A percentile compares a stretch with the other conserved stretches of the same genome.
phyloP scores from a whole-genome alignment of 768 basidiomycete species.

The Suillus subluteus region DNA sequence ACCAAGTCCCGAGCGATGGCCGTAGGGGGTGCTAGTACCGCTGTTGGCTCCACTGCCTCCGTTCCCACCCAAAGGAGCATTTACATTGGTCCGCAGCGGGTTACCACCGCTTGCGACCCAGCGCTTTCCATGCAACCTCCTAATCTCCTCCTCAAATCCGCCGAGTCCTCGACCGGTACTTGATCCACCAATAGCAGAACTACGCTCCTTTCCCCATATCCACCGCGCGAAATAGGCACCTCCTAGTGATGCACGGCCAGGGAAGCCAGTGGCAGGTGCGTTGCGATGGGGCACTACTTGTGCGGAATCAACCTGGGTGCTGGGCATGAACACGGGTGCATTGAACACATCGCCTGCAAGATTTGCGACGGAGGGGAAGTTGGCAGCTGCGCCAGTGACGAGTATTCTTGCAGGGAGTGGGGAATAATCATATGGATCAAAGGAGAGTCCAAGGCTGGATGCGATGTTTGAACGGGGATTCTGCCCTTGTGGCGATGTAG shows the following conservation, averaged over 20 bases:
- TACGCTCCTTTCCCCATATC: slow-evolving; percentile 77
- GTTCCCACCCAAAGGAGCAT: slow-evolving; percentile 37
- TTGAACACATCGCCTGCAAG: slow-evolving; percentile 85
- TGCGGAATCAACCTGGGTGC: slow-evolving; percentile 77
- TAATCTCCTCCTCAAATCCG: slow-evolving; percentile 81
- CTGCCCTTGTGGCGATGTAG: slow-evolving; percentile 21
- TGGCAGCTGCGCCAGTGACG: slow-evolving; percentile 78
- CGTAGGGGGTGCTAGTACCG: slow-evolving; percentile 71
- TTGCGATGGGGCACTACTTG: slow-evolving; percentile 72
- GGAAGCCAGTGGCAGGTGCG: slow-evolving; percentile 70
- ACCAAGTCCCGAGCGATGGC: slow-evolving; percentile 56
- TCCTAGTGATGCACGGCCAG: slow-evolving; percentile 71
- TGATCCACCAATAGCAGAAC: slow-evolving; percentile 30
- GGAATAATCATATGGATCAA: slow-evolving; percentile 77
- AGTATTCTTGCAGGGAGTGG: slow-evolving; percentile 69
- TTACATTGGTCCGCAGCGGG: slow-evolving; percentile 63
- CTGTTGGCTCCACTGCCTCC: slow-evolving; percentile 59
- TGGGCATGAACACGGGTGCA: slow-evolving; percentile 75
- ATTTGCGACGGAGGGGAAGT: slow-evolving; percentile 82
- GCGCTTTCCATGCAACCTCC: slow-evolving; percentile 68
- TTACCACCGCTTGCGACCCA: slow-evolving; percentile 71
- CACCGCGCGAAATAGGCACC: slow-evolving; percentile 82
- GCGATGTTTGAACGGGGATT: slow-evolving; percentile 25
- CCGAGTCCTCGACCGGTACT: slow-evolving; percentile 46
- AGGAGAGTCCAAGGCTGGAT: slow-evolving; percentile 61